These are phyloP conservation scores for Cordia subcordata DNA, from an alignment of 257 asterid genomes.

Conservation along the genomic window DNA sequence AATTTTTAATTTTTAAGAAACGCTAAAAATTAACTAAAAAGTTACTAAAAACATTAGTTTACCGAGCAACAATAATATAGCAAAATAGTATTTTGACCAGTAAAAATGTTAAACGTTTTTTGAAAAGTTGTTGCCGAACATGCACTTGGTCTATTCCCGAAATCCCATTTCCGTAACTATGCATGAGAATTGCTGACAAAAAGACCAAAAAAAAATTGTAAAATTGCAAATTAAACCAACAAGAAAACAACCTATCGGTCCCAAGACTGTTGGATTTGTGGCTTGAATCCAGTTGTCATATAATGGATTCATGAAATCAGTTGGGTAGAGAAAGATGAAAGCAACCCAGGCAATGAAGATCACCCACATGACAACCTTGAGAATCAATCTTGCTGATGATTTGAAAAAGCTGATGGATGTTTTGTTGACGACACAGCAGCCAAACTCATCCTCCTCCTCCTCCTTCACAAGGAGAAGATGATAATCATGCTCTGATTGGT, in stretches of 20 bases:
- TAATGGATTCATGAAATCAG: constrained; percentile 11
- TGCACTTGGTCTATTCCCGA: too few species aligned
- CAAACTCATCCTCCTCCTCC: constrained; percentile 20
- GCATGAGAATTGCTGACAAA: too few species aligned
- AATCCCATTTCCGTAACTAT: too few species aligned
- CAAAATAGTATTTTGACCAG: too few species aligned
- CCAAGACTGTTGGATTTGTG: constrained; percentile 34
- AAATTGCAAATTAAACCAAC: too few species aligned
- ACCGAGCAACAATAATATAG: too few species aligned
- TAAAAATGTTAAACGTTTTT: too few species aligned
- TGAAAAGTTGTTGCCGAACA: too few species aligned
- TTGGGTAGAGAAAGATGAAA: constrained; percentile 45
- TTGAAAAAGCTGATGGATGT: constrained; percentile 11
- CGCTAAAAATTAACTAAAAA: too few species aligned
- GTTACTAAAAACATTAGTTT: too few species aligned
- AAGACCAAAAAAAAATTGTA: too few species aligned
- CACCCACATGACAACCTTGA: constrained; percentile 48
- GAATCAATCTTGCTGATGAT: constrained; percentile 45
- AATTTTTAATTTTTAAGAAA: too few species aligned
- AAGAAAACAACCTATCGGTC: constrained; percentile 54
- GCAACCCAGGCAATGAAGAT: constrained; percentile 60
- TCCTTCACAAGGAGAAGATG: constrained; percentile 43
- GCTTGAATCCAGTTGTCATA: constrained; percentile 13
- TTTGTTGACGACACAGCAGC: constrained; percentile 13
- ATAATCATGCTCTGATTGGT: not conserved